Percentiles rank a stretch among this genome's conserved stretches.
These are phyloP conservation scores for Neotropicomus parvogracilis DNA, from an alignment of 1,284 basidiomycete species.

Conservation along the genomic window DNA sequence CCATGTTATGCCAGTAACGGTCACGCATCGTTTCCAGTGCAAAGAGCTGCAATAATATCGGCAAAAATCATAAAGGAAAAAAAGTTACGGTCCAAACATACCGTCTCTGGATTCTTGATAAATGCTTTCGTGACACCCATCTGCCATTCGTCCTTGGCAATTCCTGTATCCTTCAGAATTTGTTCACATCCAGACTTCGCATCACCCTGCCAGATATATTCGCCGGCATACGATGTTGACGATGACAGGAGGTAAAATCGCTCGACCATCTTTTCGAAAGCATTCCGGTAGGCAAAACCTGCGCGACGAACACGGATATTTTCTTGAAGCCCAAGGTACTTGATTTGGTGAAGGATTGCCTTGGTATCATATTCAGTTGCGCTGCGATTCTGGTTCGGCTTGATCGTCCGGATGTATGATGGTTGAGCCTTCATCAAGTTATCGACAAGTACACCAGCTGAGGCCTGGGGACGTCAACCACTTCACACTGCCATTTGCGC, in stretches of 20 bases:
- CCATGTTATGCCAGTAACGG: slow-evolving; percentile 99
- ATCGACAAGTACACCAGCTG: slow-evolving; percentile 92
- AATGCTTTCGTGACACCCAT: slow-evolving; percentile 99
- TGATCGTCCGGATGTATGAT: slow-evolving; percentile 99
- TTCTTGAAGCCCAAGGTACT: slow-evolving; percentile 98
- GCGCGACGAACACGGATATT: slow-evolving; percentile 97
- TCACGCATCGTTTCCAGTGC: slow-evolving; percentile 99
- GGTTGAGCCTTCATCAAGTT: slow-evolving; percentile 96
- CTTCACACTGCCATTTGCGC: slow-evolving; percentile 8
- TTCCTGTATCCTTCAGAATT: slow-evolving; percentile 93
- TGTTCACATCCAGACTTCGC: slow-evolving; percentile 88
- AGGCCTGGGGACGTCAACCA: slow-evolving; percentile 48
- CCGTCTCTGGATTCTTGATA: slow-evolving; percentile 99
- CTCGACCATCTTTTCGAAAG: slow-evolving; percentile 99
- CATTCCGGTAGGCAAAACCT: slow-evolving; percentile 96
- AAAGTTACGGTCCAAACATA: slow-evolving; percentile 39
- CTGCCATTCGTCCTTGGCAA: slow-evolving; percentile 97
- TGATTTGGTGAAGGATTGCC: slow-evolving; percentile 97
- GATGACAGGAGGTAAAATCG: slow-evolving; percentile 96
- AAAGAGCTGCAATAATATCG: slow-evolving; percentile 65
- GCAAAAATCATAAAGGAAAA: neutral
- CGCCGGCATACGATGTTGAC: slow-evolving; percentile 95
- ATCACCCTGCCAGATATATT: slow-evolving; percentile 96
- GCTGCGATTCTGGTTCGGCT: slow-evolving; percentile 97
- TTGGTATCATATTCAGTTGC: slow-evolving; percentile 90